These are phyloP conservation scores for Aspergillus puulaauensis DNA, from an alignment of 2,329 filamentous ascomycete species.

Conservation along the genomic window DNA sequence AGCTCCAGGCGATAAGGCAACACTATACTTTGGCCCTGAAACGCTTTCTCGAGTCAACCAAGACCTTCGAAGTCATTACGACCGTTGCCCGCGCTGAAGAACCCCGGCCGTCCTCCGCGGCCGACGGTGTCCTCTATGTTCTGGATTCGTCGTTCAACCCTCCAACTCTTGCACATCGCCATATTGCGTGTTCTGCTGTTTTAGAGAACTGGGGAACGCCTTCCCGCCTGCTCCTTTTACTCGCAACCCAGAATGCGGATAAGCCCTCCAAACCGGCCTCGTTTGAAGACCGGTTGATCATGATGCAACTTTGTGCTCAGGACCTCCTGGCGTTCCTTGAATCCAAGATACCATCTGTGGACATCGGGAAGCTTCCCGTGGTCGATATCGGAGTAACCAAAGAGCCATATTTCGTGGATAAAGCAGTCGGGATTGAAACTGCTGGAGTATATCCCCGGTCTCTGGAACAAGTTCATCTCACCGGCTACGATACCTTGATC, in stretches of 20 bases:
- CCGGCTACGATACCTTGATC: slow-evolving; percentile 50
- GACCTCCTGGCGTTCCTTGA: slow-evolving; percentile 38
- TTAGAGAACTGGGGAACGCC: slow-evolving; percentile 30
- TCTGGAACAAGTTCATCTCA: slow-evolving; percentile 48
- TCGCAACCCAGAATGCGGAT: slow-evolving; percentile 66
- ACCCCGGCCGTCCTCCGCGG: slow-evolving; percentile 9
- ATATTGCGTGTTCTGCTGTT: slow-evolving; percentile 56
- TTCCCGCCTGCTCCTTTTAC: slow-evolving; percentile 55
- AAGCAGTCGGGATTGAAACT: slow-evolving; percentile 44
- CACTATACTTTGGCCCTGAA: slow-evolving; percentile 43
- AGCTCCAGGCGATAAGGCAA: slow-evolving; percentile 31
- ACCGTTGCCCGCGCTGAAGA: slow-evolving; percentile 18
- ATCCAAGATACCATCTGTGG: slow-evolving; percentile 13
- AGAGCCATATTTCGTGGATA: slow-evolving; percentile 50
- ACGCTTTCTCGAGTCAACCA: slow-evolving; percentile 42
- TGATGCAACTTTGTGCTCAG: slow-evolving; percentile 50
- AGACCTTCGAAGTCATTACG: slow-evolving; percentile 34
- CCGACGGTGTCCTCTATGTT: slow-evolving; percentile 54
- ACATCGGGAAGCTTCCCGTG: slow-evolving; percentile 23
- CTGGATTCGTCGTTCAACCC: slow-evolving; percentile 68
- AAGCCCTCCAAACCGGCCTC: slow-evolving; percentile 53
- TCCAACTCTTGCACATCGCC: slow-evolving; percentile 59
- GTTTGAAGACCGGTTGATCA: slow-evolving; percentile 49
- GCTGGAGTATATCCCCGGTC: slow-evolving; percentile 35
- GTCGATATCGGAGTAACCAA: slow-evolving; percentile 51